These are phyloP conservation scores for Mortierella alpina DNA, from an alignment of 192 early-diverging fungal genomes.

Conservation along the genomic window DNA sequence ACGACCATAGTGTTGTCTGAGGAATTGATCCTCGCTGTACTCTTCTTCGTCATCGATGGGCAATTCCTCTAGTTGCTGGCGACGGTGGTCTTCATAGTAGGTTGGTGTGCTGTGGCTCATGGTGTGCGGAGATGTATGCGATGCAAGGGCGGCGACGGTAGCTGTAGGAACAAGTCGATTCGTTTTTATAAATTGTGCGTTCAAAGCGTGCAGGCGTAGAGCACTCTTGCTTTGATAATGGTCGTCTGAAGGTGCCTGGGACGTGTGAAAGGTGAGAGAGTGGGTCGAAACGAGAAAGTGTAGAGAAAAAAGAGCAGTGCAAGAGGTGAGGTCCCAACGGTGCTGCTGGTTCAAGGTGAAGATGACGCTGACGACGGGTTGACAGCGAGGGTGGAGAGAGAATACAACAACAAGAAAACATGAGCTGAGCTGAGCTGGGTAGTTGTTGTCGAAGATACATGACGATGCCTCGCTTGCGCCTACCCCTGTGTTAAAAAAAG, in stretches of 20 bases:
- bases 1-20: slow-evolving; percentile 41
- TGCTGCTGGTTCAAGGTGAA: too few relatives aligned
- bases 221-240: too few relatives aligned
- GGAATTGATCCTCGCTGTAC: slow-evolving; percentile 38
- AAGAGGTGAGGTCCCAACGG: too few relatives aligned
- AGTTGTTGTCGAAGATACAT: too few relatives aligned
- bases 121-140: background rate
- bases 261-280: too few relatives aligned
- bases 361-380: too few relatives aligned
- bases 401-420: background rate
- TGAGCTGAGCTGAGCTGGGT: background rate
- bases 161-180: background rate
- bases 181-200: background rate
- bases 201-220: background rate
- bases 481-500: slow-evolving; percentile 23
- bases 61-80: slow-evolving; percentile 27
- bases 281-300: too few relatives aligned
- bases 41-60: slow-evolving; percentile 47
- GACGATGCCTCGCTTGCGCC: background rate
- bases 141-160: too few relatives aligned
- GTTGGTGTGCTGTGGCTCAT: slow-evolving; percentile 26
- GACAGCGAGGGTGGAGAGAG: background rate
- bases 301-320: too few relatives aligned
- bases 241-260: too few relatives aligned
- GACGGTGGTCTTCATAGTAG: slow-evolving; percentile 30